Evolutionary conservation across 192 early-diverging fungal species (phyloP), one percentile per base, ranked within the genome.

Genomic region (Paraglomus brasilianum): DNA sequence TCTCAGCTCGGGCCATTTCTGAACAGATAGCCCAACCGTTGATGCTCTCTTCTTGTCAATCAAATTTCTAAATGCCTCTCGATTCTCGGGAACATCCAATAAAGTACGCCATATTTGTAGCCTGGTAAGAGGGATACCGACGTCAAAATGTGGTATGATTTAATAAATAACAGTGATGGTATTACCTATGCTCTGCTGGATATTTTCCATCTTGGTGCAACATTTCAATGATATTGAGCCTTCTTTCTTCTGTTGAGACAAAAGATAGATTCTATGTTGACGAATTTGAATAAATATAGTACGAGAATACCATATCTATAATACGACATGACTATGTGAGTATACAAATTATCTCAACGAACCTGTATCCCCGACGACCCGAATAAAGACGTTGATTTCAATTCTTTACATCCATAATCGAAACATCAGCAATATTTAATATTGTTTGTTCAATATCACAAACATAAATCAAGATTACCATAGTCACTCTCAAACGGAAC

Each of bases 171-270:
- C 9, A 13, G 38, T 7, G 8, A 15, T 10, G 3, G 6, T 8
- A 19, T 41, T 41, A 61, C 58, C 58, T 61, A 61, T 61, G 21
- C 40, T 61, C 42, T 0, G 19, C 8, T 8, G 58, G 58, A 8
- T 61, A 61, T 61, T n/a, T 42, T 61, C 58, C 58, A 14, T 36
- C n/a, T 43, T 40, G 41, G 38, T 61, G 30, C 19, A 61, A 2
- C 42, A 17, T 61, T 61, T 61, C 58, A 42, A 61, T 41, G 17
- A 61, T 8, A 41, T n/a, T 61, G 17, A 17, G 38, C 42, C 38
- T 61, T 61, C n/a, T 61, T 38, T 61, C 39, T 61, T 61, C 58
- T 1, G 38, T 36, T 61, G 58, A 61, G 42, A 17, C 58, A 17
- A 17, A 42, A 43, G 40, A 61, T 19, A 61, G 21, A 19, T 41